Percentiles rank a stretch among this genome's conserved stretches.
Conservation (phyloP, 129 eudicot genomes). For the Smallanthus sonchifolius region DNA sequence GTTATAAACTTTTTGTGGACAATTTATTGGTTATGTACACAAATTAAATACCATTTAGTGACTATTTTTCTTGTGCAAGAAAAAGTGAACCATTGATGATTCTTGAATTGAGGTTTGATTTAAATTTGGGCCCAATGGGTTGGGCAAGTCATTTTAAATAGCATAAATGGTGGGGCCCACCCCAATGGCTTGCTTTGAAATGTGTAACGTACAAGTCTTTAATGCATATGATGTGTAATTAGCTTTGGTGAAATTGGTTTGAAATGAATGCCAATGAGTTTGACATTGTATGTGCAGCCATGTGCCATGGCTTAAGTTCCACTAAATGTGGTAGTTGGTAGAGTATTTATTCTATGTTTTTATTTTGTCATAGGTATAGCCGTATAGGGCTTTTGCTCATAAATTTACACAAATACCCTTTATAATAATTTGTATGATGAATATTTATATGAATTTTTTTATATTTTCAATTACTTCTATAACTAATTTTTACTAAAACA, state of each 20-base stretch:
- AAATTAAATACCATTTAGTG: not conserved
- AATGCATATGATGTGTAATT: not conserved
- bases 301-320: conserved; percentile 1
- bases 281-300: conserved; percentile 17
- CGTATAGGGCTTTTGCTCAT: not conserved
- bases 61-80: conserved; percentile 11
- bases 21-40: conserved; percentile 4
- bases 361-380: not conserved
- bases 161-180: conserved; percentile 16
- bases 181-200: not conserved
- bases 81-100: conserved; percentile 23
- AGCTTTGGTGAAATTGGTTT: not conserved
- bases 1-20: not conserved
- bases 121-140: conserved; percentile 25
- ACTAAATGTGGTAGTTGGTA: conserved; percentile 17
- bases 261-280: not conserved
- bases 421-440: not conserved
- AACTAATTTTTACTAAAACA: not conserved
- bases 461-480: not conserved
- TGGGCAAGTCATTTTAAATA: not conserved
- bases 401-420: not conserved
- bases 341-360: not conserved
- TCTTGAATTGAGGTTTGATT: conserved; percentile 7
- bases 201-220: conserved; percentile 2
- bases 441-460: not conserved